phyloP scores from a whole-genome alignment of 768 basidiomycete species.

The Russula abietina region DNA sequence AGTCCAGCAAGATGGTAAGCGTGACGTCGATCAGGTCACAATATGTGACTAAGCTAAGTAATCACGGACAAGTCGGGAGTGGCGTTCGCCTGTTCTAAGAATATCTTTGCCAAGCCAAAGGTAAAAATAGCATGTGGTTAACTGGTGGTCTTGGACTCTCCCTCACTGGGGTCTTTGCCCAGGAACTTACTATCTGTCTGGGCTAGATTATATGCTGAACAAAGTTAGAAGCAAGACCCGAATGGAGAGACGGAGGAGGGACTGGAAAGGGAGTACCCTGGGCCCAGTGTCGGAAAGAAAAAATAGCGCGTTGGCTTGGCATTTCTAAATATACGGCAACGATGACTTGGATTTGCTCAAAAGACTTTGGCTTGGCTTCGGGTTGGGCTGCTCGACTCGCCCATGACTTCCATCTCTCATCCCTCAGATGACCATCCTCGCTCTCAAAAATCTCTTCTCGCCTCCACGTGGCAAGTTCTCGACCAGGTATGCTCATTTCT shows the following conservation, averaged over 20 bases:
- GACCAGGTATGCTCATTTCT: constrained; percentile 38
- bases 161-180: background rate
- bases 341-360: constrained; percentile 24
- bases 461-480: constrained; percentile 42
- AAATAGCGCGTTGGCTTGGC: constrained; percentile 27
- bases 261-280: background rate
- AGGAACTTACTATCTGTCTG: background rate
- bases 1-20: constrained; percentile 26
- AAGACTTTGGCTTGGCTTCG: constrained; percentile 20
- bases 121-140: constrained; percentile 9
- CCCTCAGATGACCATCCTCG: constrained; percentile 11
- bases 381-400: background rate
- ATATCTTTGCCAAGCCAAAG: constrained; percentile 16
- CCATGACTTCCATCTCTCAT: constrained; percentile 23
- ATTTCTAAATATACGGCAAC: constrained; percentile 25
- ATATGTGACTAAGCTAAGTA: background rate
- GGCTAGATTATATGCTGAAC: background rate
- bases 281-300: constrained; percentile 1
- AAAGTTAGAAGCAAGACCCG: background rate
- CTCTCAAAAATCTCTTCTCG: constrained; percentile 32
- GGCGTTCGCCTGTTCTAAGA: background rate
- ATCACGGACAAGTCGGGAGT: background rate
- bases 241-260: background rate
- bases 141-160: background rate
- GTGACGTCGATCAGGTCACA: background rate